Percentiles rank a stretch among this genome's conserved stretches.
These are phyloP conservation scores for Nemania diffusa DNA, from an alignment of 2,329 filamentous ascomycete genomes.

Conservation along the genomic window DNA sequence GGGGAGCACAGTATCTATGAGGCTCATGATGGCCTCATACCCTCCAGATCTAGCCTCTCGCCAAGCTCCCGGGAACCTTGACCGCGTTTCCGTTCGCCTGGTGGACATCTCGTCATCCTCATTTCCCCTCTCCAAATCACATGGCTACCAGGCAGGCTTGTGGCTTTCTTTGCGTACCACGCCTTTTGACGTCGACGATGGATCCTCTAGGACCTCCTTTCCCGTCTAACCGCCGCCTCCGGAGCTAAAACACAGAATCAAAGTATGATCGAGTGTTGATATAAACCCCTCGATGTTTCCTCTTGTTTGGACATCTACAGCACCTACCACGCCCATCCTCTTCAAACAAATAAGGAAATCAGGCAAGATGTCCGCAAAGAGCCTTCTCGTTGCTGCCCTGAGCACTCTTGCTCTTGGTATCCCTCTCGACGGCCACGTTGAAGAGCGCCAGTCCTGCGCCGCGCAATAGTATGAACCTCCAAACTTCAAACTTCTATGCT, in stretches of 20 bases:
- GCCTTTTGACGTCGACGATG: constrained; percentile 18
- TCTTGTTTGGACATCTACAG: constrained; percentile 11
- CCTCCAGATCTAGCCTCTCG: constrained; percentile 4
- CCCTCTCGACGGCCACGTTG: constrained; percentile 50
- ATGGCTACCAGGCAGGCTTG: neutral
- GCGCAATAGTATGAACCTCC: constrained; percentile 26
- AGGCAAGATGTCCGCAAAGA: constrained; percentile 45
- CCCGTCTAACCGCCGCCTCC: constrained; percentile 39
- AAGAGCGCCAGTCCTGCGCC: constrained; percentile 53
- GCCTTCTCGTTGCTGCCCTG: constrained; percentile 51
- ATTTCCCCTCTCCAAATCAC: constrained; percentile 9
- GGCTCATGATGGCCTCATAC: constrained; percentile 22
- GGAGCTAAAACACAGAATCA: constrained; percentile 14
- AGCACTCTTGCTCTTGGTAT: constrained; percentile 53
- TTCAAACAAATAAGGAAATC: constrained; percentile 13
- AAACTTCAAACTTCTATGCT: neutral
- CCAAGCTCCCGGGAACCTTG: constrained; percentile 24
- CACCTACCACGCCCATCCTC: constrained; percentile 20
- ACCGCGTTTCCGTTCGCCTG: constrained; percentile 32
- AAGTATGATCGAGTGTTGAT: constrained; percentile 21
- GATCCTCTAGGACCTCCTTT: constrained; percentile 29
- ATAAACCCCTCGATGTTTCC: constrained; percentile 26
- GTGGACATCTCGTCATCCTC: constrained; percentile 8
- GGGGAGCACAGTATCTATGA: constrained; percentile 6
- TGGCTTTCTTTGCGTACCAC: neutral